Percentiles rank a stretch among this genome's conserved stretches.
Evolutionary conservation across 208 protist species (phyloP).

Genomic region (Leishmania martiniquensis): DNA sequence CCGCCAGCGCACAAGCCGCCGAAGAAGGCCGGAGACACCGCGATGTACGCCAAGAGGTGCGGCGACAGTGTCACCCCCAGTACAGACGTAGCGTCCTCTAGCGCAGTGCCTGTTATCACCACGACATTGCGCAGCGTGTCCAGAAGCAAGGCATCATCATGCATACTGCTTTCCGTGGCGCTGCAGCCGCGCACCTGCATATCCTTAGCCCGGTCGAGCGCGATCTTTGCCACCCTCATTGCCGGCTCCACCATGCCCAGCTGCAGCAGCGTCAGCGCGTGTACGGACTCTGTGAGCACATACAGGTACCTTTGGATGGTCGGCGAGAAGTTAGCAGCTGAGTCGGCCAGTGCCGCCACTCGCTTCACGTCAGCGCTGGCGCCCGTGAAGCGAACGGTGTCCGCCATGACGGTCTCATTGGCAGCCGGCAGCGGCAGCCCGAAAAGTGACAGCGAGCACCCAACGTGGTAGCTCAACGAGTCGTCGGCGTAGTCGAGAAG

Average conservation of each 20-base stretch:
- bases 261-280: slow-evolving; percentile 75
- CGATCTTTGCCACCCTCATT: slow-evolving; percentile 35
- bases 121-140: slow-evolving; percentile 49
- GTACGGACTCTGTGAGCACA: slow-evolving; percentile 61
- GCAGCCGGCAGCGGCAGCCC: slow-evolving; percentile 54
- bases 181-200: not conserved
- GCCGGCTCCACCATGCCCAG: slow-evolving; percentile 60
- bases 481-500: slow-evolving; percentile 39
- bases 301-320: slow-evolving; percentile 36
- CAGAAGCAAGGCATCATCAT: slow-evolving; percentile 18
- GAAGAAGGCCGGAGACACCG: slow-evolving; percentile 72
- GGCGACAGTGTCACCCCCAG: slow-evolving; percentile 50
- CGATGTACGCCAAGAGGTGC: slow-evolving; percentile 59
- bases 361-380: not conserved
- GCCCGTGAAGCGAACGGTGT: slow-evolving; percentile 12
- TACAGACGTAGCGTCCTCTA: slow-evolving; percentile 68
- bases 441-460: slow-evolving; percentile 55
- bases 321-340: slow-evolving; percentile 1
- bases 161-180: not conserved
- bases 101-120: slow-evolving; percentile 43
- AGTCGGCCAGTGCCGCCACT: not conserved
- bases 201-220: slow-evolving; percentile 16
- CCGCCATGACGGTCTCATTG: slow-evolving; percentile 38
- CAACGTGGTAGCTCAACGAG: slow-evolving; percentile 39
- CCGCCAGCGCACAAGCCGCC: slow-evolving; percentile 55